Conservation (phyloP, 1,284 basidiomycete genomes). For the Ceratobasidium theobromae region DNA sequence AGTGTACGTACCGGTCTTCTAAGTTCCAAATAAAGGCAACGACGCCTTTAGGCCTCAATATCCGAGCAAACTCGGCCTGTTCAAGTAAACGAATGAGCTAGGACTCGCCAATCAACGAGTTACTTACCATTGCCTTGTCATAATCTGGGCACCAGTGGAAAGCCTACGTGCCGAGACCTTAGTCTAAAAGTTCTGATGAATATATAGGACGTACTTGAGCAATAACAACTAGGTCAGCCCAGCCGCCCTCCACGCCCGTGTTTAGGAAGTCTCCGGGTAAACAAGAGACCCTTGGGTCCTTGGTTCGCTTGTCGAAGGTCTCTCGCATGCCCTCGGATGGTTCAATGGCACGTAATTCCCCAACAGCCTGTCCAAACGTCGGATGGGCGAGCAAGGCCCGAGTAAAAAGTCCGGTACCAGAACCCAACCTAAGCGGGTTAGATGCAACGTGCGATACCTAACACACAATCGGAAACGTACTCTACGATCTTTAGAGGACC, state of each 20-base stretch:
- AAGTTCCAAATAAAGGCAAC: conserved; percentile 77
- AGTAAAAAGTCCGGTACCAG: conserved; percentile 77
- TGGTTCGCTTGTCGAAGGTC: conserved; percentile 55
- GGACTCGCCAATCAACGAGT: neutral
- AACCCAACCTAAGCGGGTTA: conserved; percentile 53
- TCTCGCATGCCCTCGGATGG: conserved; percentile 70
- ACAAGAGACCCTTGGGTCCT: conserved; percentile 53
- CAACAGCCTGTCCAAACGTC: conserved; percentile 54
- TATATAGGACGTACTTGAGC: conserved; percentile 57
- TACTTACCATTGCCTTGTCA: conserved; percentile 52
- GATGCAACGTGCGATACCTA: neutral
- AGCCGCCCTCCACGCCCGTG: conserved; percentile 58
- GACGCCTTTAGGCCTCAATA: conserved; percentile 65
- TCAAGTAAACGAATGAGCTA: neutral
- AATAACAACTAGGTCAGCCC: conserved; percentile 72
- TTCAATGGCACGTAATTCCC: conserved; percentile 62
- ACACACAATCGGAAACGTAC: conserved; percentile 46
- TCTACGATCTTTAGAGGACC: conserved; percentile 63
- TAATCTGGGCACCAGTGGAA: conserved; percentile 82
- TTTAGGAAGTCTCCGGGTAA: conserved; percentile 65
- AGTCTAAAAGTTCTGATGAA: neutral
- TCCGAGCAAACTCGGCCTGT: conserved; percentile 62
- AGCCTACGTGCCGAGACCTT: conserved; percentile 50
- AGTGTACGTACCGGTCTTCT: conserved; percentile 59
- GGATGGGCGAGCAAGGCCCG: conserved; percentile 67